Conservation (phyloP, 192 early-diverging fungal genomes). For the Podila verticillata region DNA sequence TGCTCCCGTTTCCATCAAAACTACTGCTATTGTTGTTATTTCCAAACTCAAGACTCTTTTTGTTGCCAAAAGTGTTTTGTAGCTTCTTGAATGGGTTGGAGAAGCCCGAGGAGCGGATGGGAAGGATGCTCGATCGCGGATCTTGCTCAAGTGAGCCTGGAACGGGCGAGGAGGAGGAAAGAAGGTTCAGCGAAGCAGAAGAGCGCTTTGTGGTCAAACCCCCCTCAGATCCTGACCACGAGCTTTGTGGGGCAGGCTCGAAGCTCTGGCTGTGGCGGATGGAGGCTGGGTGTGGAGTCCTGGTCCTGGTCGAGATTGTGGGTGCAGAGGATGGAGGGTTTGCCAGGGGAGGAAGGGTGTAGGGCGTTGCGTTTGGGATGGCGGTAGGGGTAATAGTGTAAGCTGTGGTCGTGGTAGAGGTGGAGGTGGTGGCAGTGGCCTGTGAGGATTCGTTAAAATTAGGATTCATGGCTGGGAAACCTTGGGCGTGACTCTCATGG, state of each 20-base stretch:
- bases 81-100: constrained; percentile 46
- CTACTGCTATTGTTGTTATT: not conserved
- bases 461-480: not conserved
- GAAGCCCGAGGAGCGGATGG: constrained; percentile 24
- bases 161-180: constrained; percentile 11
- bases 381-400: not conserved
- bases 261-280: constrained; percentile 48
- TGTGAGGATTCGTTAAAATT: not conserved
- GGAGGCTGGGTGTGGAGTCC: constrained; percentile 23
- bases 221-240: not conserved
- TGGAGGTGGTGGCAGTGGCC: not conserved
- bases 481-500: no score
- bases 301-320: not conserved
- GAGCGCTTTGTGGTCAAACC: constrained; percentile 18
- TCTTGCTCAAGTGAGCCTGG: constrained; percentile 6
- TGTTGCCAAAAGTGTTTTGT: constrained; percentile 25
- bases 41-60: constrained; percentile 25
- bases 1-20: not conserved
- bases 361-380: not conserved
- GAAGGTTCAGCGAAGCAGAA: constrained; percentile 18
- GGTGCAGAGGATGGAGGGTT: not conserved
- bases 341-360: no score
- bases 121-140: constrained; percentile 2
- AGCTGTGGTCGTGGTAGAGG: not conserved
- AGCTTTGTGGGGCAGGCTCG: constrained; percentile 17